Conservation (phyloP, 495 filamentous ascomycete species). For the Gamarada debralockiae region DNA sequence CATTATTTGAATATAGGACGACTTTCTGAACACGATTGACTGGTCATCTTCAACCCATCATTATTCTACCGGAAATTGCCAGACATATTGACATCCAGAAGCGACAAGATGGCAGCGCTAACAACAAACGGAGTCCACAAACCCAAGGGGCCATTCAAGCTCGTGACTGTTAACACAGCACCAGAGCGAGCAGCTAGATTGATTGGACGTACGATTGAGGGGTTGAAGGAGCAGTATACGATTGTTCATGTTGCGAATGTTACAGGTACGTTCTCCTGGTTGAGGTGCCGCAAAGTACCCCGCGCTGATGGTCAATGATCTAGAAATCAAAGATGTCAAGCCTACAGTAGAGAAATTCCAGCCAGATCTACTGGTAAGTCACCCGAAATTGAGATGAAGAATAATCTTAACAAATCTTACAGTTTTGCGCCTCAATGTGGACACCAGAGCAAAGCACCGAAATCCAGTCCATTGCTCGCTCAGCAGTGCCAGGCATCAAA, state of each 20-base stretch:
- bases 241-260: conserved; percentile 58
- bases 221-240: conserved; percentile 54
- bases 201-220: conserved; percentile 55
- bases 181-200: conserved; percentile 60
- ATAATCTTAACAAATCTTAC: not conserved
- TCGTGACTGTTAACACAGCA: conserved; percentile 66
- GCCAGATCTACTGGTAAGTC: conserved; percentile 43
- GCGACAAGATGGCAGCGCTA: too few species aligned
- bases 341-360: conserved; percentile 43
- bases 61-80: too few species aligned
- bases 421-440: conserved; percentile 70
- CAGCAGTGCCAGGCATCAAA: conserved; percentile 45
- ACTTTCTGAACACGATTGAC: too few species aligned
- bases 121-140: too few species aligned
- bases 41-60: too few species aligned
- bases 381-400: too few species aligned
- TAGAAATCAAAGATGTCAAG: conserved; percentile 49
- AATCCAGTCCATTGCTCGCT: conserved; percentile 52
- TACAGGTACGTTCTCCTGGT: conserved; percentile 37
- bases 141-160: conserved; percentile 46
- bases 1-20: too few species aligned
- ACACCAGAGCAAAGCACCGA: conserved; percentile 50
- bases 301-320: too few species aligned
- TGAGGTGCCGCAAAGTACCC: too few species aligned
- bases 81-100: too few species aligned